Base-by-base conservation (phyloP, 352 stramenopile species). In the Pythium apleroticum region DNA sequence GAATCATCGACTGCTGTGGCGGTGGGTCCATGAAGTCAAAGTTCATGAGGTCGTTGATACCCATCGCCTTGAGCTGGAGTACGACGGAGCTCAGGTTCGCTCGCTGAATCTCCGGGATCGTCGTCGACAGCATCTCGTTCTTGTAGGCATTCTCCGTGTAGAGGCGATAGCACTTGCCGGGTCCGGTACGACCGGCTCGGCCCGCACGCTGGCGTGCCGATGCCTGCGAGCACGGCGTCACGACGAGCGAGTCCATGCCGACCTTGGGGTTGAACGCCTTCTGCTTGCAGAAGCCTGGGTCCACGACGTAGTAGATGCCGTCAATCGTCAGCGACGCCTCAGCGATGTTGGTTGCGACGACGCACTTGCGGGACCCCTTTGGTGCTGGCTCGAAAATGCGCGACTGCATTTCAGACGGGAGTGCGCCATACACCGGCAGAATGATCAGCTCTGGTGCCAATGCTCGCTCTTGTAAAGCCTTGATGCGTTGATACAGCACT, bases 11-110 rank as follows among this genome's bases (percentile, higher is more conserved):
- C 61, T 98, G 93, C 43, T 98, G 84, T 20, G 98, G 95, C 5
- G 98, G 98, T 22, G 97, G 97, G 71, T 99, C 97, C 95, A 99
- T 99, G 62, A 99, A 99, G 75, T 99, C 97, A 76, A 99, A 99
- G 24, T 84, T 82, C 56, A 99, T 81, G 17, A 99, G 77, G 72
- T 99, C 97, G 66, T 99, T 99, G 69, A 99, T 99, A 39, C 97
- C 97, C 98, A 99, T 99, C 1, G 97, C 97, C 77, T 99, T 99
- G 8, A 99, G 77, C 74, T 99, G 96, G 52, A 99, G 79, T 37
- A 99, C 97, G 33, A 99, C 96, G 41, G 98, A 98, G 7, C 95
- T 97, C 5, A 99, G 79, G 75, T 99, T 99, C 0, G 97, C 98
- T 30, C 98, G 86, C 75, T 99, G 97, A 69, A 99, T 99, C 75